These are phyloP conservation scores for Nemania sp. DNA, from an alignment of 2,329 filamentous ascomycete species.

Conservation along the genomic window DNA sequence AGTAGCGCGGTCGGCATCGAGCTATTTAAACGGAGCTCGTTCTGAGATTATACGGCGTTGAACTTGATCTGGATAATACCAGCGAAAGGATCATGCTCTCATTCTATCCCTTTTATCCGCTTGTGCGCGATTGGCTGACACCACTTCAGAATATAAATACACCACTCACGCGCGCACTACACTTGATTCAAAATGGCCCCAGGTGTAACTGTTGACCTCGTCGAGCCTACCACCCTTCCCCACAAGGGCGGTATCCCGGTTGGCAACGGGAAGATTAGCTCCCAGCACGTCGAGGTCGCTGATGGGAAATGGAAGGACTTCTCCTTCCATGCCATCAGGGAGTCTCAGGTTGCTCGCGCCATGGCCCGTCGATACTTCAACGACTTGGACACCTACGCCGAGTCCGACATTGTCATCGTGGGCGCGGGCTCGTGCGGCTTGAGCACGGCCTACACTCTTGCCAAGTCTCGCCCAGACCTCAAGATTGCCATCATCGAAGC, in stretches of 20 bases:
- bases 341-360: conserved; percentile 90
- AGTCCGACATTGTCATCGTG: conserved; percentile 93
- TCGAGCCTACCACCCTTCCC: conserved; percentile 64
- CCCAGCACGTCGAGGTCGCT: conserved; percentile 71
- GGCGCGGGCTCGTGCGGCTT: conserved; percentile 91
- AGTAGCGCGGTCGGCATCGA: conserved; percentile 10
- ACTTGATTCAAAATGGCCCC: conserved; percentile 76
- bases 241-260: conserved; percentile 59
- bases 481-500: conserved; percentile 94
- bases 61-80: conserved; percentile 99
- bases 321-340: conserved; percentile 86
- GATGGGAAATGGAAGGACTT: conserved; percentile 84
- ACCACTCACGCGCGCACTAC: conserved; percentile 40
- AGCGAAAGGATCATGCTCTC: conserved; percentile 99
- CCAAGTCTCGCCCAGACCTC: conserved; percentile 85
- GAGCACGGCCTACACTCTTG: conserved; percentile 85
- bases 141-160: conserved; percentile 41
- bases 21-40: conserved; percentile 46
- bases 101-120: conserved; percentile 54
- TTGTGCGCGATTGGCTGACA: conserved; percentile 54
- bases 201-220: conserved; percentile 74
- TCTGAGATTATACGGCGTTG: conserved; percentile 90
- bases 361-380: conserved; percentile 95
- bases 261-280: conserved; percentile 52
- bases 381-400: conserved; percentile 88